These are phyloP conservation scores for Vigna trinervia DNA, from an alignment of 306 rosid species.

Conservation along the genomic window DNA sequence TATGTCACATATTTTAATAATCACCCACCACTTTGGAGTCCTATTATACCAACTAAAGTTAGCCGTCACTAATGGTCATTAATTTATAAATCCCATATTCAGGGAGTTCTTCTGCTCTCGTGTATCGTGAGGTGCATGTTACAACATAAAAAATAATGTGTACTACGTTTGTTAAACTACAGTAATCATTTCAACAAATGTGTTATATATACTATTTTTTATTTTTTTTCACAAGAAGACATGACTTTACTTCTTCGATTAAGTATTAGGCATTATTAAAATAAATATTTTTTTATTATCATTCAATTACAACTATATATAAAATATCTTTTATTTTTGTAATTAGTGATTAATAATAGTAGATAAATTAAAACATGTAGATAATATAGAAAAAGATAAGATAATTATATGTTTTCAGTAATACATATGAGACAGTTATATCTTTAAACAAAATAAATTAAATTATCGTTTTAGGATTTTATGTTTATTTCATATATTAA, in stretches of 20 bases:
- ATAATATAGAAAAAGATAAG: no score
- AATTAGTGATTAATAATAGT: no score
- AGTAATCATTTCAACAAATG: not conserved
- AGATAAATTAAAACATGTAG: no score
- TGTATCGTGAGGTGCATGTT: not conserved
- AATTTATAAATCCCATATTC: not conserved
- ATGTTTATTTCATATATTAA: no score
- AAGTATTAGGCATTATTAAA: not conserved
- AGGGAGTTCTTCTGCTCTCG: not conserved
- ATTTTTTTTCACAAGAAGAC: not conserved
- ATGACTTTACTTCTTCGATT: not conserved
- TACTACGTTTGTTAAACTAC: not conserved
- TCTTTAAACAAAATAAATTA: no score
- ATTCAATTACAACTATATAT: not conserved
- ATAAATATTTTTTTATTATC: not conserved
- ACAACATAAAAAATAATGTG: not conserved
- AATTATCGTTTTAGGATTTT: no score
- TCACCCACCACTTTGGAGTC: constrained; percentile 52
- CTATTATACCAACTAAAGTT: constrained; percentile 41
- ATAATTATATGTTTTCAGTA: no score
- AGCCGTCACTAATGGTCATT: not conserved
- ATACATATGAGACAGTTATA: no score
- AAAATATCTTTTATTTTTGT: no score
- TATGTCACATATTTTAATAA: constrained; percentile 46
- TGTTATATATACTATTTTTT: not conserved